Evolutionary conservation across 495 filamentous ascomycete species (phyloP).

Genomic region (Aspergillus asperescens): DNA sequence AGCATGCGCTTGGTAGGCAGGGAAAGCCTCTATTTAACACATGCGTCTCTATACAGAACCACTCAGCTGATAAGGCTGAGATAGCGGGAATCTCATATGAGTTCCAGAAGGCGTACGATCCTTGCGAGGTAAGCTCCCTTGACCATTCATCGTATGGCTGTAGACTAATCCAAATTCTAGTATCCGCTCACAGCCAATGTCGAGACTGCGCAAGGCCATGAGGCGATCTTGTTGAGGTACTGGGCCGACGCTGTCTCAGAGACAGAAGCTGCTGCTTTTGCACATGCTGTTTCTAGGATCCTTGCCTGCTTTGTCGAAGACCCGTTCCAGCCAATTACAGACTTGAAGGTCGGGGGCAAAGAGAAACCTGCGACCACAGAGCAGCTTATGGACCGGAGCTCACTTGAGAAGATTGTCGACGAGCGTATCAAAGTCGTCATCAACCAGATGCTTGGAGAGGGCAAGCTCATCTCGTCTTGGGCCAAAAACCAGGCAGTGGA

Average conservation of each 20-base stretch:
- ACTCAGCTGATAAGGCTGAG: conserved; percentile 28
- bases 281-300: conserved; percentile 30
- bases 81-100: conserved; percentile 38
- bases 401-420: conserved; percentile 38
- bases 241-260: conserved; percentile 44
- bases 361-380: neutral
- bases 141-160: neutral
- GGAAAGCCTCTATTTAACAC: conserved; percentile 54
- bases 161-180: conserved; percentile 16
- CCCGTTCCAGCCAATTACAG: conserved; percentile 20
- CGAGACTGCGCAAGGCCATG: conserved; percentile 36
- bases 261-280: conserved; percentile 30
- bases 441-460: conserved; percentile 34
- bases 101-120: conserved; percentile 39
- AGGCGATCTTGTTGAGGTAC: conserved; percentile 46
- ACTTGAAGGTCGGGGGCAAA: conserved; percentile 17
- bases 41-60: conserved; percentile 51
- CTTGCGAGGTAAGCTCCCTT: conserved; percentile 38
- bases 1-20: conserved; percentile 49
- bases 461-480: conserved; percentile 26
- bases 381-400: conserved; percentile 20
- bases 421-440: conserved; percentile 39
- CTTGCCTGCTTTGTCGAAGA: conserved; percentile 35
- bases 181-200: conserved; percentile 48
- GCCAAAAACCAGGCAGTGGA: conserved; percentile 9